Percentiles rank a stretch among this genome's conserved stretches.
Conservation (phyloP, 345 rosid genomes). For the Eucalyptus tenuipes region DNA sequence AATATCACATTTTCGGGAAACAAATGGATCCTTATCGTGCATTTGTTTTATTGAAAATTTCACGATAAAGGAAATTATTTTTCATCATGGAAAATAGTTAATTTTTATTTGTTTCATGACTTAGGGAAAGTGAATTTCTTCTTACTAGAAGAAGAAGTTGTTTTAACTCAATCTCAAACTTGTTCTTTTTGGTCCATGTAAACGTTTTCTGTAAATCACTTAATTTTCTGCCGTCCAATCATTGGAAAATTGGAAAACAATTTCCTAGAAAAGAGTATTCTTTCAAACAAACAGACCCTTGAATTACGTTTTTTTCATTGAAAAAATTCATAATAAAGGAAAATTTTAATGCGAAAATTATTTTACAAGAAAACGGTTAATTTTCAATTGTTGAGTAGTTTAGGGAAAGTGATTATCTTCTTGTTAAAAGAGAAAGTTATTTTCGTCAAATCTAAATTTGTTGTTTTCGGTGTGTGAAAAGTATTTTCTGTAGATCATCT, state of each 20-base stretch:
- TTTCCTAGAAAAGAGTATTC: too few relatives aligned
- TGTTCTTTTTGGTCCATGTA: accelerated
- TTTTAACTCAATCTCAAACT: accelerated
- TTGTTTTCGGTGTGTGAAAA: background rate
- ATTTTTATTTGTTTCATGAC: accelerated
- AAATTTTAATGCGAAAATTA: too few relatives aligned
- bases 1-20: accelerated
- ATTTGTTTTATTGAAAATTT: background rate
- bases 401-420: too few relatives aligned
- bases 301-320: background rate
- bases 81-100: background rate
- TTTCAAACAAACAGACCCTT: too few relatives aligned
- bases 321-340: too few relatives aligned
- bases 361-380: too few relatives aligned
- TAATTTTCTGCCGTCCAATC: accelerated
- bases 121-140: background rate
- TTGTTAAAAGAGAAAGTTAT: background rate
- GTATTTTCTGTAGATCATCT: accelerated
- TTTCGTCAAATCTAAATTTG: background rate
- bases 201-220: accelerated
- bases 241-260: too few relatives aligned
- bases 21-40: background rate
- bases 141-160: background rate
- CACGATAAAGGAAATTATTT: too few relatives aligned
- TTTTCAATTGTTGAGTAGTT: too few relatives aligned